A percentile compares a stretch with the other conserved stretches of the same genome.
Evolutionary conservation across 2,329 filamentous ascomycete genomes (phyloP).

Genomic region (Penicillium sp.): DNA sequence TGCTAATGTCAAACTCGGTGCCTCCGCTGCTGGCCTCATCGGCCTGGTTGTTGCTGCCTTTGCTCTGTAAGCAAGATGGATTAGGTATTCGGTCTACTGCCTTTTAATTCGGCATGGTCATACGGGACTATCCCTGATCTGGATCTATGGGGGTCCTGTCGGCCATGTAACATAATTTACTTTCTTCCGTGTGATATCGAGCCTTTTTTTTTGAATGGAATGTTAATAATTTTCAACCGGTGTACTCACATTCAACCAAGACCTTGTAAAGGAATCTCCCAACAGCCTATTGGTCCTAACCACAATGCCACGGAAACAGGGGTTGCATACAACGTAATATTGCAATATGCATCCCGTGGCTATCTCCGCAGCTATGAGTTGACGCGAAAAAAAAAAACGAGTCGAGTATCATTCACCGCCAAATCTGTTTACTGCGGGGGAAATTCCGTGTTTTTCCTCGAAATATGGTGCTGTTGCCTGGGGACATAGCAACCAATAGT

Average conservation of each 20-base stretch:
- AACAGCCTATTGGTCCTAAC: background rate
- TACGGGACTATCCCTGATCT: background rate
- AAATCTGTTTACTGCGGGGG: conserved; percentile 16
- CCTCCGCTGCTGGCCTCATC: conserved; percentile 36
- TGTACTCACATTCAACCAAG: background rate
- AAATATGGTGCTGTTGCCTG: background rate
- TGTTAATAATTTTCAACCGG: background rate
- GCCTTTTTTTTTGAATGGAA: conserved; percentile 11
- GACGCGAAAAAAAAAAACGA: background rate
- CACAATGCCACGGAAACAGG: no score
- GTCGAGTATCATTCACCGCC: conserved; percentile 14
- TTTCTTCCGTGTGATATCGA: conserved; percentile 17
- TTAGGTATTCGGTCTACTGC: background rate
- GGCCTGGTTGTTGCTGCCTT: conserved; percentile 40
- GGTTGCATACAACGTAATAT: background rate
- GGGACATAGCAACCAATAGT: background rate
- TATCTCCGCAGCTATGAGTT: background rate
- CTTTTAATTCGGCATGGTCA: background rate
- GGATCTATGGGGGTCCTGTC: background rate
- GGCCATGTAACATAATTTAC: background rate
- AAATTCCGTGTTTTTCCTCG: background rate
- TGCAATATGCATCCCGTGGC: background rate
- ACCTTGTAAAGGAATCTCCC: background rate
- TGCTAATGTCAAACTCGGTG: conserved; percentile 32
- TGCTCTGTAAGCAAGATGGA: conserved; percentile 33